phyloP scores from a whole-genome alignment of 306 rosid genomes.

The Luffa acutangula region DNA sequence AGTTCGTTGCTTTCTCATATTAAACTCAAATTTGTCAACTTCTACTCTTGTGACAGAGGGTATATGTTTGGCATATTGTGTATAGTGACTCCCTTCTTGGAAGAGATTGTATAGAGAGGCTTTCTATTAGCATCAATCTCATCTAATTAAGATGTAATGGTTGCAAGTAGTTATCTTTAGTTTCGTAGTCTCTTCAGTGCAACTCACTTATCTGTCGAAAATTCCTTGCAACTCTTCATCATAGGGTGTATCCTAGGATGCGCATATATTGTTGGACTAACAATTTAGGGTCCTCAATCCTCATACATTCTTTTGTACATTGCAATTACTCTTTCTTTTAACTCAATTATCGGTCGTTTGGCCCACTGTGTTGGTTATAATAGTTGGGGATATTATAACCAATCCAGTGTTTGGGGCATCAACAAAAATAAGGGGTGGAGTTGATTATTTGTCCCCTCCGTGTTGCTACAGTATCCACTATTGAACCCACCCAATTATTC shows the following conservation, averaged over 20 bases:
- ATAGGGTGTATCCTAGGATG: constrained; percentile 70
- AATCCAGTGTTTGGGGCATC: no score
- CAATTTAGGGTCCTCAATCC: constrained; percentile 45
- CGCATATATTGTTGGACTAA: constrained; percentile 67
- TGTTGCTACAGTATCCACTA: no score
- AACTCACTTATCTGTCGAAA: constrained; percentile 63
- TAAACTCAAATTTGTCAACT: no score
- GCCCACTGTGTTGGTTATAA: no score
- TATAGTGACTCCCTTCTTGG: constrained; percentile 59
- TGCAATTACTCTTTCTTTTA: constrained; percentile 45
- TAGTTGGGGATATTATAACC: no score
- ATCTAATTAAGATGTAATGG: constrained; percentile 46
- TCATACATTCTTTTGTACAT: constrained; percentile 70
- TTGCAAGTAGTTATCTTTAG: constrained; percentile 54
- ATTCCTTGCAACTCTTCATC: constrained; percentile 53
- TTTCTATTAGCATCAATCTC: constrained; percentile 57
- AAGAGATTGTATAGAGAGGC: constrained; percentile 71
- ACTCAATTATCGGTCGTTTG: constrained; percentile 21
- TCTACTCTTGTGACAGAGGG: no score
- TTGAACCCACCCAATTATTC: no score
- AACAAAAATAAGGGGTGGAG: no score
- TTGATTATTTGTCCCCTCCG: no score
- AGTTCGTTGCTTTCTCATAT: no score
- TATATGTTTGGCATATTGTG: constrained; percentile 29
- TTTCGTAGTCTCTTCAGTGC: constrained; percentile 58